Evolutionary conservation across 352 stramenopile genomes (phyloP), one percentile per base, ranked within the genome.

Genomic region (Globisporangium perplexum): DNA sequence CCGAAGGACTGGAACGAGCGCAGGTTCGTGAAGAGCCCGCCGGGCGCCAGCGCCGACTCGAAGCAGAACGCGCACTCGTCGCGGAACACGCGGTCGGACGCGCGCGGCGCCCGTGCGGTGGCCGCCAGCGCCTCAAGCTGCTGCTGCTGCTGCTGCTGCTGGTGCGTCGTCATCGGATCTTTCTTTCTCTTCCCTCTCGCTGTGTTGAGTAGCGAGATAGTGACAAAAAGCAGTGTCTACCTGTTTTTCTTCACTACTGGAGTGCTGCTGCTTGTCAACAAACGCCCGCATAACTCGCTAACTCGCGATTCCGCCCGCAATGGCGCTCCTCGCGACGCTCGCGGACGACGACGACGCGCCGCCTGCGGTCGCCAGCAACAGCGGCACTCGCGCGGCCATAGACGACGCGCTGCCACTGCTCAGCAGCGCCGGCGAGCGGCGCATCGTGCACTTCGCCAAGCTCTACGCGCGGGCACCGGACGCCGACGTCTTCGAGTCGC

Each of bases 31-130:
- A 89, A 95, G 39, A 93, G 54, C 38, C 85, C 85, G 3, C 67
- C 61, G 11, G 69, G 54, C 2, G 75, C 83, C 22, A 90, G 71
- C 41, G 81, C 47, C 44, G 86, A 96, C 66, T 98, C 90, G 68
- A 99, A 99, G 18, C 87, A 98, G 62, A 98, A 98, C 43, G 96
- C 88, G 74, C 96, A 99, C 73, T 99, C 97, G 45, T 98, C 95
- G 53, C 98, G 97, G 65, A 93, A 98, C 41, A 99, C 96, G 53
- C 77, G 74, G 54, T 88, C 77, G 7, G 69, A 71, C 28, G 69
- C 71, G 26, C 67, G 68, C 35, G 83, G 74, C 8, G 90, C 51
- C 53, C 74, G 71, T 42, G 81, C 76, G 39, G 55, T 65, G 20
- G 69, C 50, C 14, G 69, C 63, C 14, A 70, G 50, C 15, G 60